Conservation (phyloP, 306 rosid genomes). For the Betula pendula region DNA sequence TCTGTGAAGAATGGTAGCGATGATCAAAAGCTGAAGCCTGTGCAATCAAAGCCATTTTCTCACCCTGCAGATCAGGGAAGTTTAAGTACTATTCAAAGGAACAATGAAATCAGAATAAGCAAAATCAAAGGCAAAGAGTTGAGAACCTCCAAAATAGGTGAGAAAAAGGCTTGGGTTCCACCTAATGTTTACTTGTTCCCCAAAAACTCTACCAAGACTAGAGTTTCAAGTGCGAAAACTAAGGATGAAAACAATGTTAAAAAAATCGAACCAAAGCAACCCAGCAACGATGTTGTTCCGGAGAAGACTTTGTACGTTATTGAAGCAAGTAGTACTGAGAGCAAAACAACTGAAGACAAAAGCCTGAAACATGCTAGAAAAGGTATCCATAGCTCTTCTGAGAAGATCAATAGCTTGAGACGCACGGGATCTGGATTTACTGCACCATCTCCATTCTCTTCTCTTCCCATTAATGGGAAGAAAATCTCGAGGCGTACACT, state of each 20-base stretch:
- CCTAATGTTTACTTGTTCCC: constrained; percentile 32
- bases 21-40: constrained; percentile 7
- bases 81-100: constrained; percentile 27
- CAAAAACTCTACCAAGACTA: constrained; percentile 36
- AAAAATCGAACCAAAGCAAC: constrained; percentile 29
- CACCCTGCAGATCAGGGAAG: constrained; percentile 22
- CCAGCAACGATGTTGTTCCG: constrained; percentile 34
- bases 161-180: constrained; percentile 28
- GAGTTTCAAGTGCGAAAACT: constrained; percentile 25
- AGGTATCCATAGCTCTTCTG: constrained; percentile 31
- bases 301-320: constrained; percentile 45
- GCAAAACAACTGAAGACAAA: constrained; percentile 30
- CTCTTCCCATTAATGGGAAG: constrained; percentile 22
- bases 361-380: constrained; percentile 34
- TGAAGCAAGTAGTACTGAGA: constrained; percentile 38
- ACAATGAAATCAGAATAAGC: constrained; percentile 26
- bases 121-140: constrained; percentile 31
- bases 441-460: constrained; percentile 15
- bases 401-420: constrained; percentile 37
- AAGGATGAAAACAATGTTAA: constrained; percentile 24
- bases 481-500: constrained; percentile 34
- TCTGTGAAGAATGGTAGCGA: constrained; percentile 32
- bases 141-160: constrained; percentile 26
- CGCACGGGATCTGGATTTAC: constrained; percentile 29
- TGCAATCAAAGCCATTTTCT: constrained; percentile 26